Evolutionary conservation across 1,139 yeast species (phyloP).

Genomic region (Nakaseomyces glabratus): DNA sequence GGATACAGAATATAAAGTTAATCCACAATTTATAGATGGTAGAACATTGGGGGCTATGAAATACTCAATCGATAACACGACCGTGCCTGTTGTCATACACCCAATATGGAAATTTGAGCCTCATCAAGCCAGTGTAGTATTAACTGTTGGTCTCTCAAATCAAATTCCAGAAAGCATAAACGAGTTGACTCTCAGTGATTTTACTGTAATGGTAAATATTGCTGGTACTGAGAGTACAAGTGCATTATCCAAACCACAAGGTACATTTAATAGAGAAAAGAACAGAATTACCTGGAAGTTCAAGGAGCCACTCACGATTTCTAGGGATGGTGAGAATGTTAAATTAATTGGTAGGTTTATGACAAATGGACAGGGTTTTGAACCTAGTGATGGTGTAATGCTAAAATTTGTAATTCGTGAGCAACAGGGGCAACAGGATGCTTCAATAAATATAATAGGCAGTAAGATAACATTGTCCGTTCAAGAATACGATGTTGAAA

Average conservation of each 20-base stretch:
- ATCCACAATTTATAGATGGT: conserved; percentile 35
- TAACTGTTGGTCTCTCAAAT: conserved; percentile 44
- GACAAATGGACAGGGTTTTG: conserved; percentile 53
- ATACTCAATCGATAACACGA: conserved; percentile 44
- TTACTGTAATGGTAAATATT: conserved; percentile 61
- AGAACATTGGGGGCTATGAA: conserved; percentile 70
- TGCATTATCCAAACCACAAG: conserved; percentile 86
- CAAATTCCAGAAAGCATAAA: conserved; percentile 38
- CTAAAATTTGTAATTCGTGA: conserved; percentile 45
- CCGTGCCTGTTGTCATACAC: conserved; percentile 58
- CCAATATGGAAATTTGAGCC: conserved; percentile 88
- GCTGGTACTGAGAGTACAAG: conserved; percentile 43
- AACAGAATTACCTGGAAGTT: conserved; percentile 82
- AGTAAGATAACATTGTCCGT: conserved; percentile 28
- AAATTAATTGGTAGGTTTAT: conserved; percentile 63
- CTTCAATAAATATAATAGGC: conserved; percentile 14
- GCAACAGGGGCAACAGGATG: conserved; percentile 15
- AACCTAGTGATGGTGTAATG: conserved; percentile 63
- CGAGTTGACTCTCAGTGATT: conserved; percentile 44
- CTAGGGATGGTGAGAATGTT: conserved; percentile 39
- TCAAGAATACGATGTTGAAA: conserved; percentile 31
- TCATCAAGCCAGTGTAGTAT: conserved; percentile 75
- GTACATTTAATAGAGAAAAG: conserved; percentile 75
- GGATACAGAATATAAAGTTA: conserved; percentile 29
- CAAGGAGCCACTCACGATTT: conserved; percentile 37